These are phyloP conservation scores for Monilinia laxa DNA, from an alignment of 2,329 filamentous ascomycete genomes.

Conservation along the genomic window DNA sequence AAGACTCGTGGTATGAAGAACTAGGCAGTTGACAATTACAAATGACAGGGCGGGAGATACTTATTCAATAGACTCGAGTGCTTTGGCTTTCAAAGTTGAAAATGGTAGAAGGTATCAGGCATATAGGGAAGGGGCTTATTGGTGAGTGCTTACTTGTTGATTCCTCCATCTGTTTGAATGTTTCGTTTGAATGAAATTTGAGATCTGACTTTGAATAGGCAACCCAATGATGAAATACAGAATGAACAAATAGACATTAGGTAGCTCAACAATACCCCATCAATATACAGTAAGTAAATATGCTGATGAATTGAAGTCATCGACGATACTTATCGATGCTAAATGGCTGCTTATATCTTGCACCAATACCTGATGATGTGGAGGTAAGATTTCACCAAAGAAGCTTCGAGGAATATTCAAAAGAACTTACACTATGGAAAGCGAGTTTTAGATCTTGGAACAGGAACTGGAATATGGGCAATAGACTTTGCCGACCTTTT, in stretches of 20 bases:
- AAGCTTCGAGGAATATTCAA: neutral
- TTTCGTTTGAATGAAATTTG: neutral
- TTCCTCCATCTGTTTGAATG: neutral
- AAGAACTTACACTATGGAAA: neutral
- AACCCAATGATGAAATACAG: constrained; percentile 38
- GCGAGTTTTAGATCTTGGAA: constrained; percentile 36
- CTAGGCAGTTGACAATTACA: neutral
- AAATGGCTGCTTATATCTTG: constrained; percentile 33
- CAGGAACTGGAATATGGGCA: constrained; percentile 48
- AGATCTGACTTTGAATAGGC: constrained; percentile 28
- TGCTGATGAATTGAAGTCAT: constrained; percentile 35
- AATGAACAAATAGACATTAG: constrained; percentile 37
- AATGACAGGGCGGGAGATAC: constrained; percentile 29
- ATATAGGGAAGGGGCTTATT: constrained; percentile 46
- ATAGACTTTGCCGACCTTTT: constrained; percentile 42
- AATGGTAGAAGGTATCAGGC: constrained; percentile 52
- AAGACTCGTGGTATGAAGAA: neutral
- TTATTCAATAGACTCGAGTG: constrained; percentile 41
- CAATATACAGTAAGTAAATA: neutral
- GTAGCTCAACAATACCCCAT: constrained; percentile 16
- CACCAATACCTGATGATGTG: constrained; percentile 38
- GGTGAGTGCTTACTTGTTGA: constrained; percentile 25
- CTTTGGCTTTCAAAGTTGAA: constrained; percentile 41
- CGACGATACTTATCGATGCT: constrained; percentile 35
- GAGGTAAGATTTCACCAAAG: constrained; percentile 25